phyloP scores from a whole-genome alignment of 345 rosid genomes.

The Syzygium oleosum region DNA sequence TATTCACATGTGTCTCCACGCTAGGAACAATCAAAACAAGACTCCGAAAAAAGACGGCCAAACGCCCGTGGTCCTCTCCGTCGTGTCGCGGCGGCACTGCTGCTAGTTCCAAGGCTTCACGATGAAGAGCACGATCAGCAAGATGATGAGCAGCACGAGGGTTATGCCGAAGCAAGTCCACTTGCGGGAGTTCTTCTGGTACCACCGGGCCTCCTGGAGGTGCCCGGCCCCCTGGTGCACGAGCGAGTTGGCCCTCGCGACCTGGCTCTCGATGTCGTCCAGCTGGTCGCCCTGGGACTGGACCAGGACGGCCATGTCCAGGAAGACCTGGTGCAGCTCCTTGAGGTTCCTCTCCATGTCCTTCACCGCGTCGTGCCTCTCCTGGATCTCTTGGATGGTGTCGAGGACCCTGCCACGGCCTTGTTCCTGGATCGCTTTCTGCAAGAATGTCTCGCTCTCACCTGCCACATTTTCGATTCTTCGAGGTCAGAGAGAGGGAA shows the following conservation, averaged over 20 bases:
- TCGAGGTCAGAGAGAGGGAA: neutral
- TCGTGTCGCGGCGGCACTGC: neutral
- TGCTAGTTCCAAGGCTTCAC: slow-evolving; percentile 50
- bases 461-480: slow-evolving; percentile 10
- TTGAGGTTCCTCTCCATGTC: slow-evolving; percentile 63
- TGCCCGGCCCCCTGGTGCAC: slow-evolving; percentile 49
- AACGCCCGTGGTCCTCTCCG: neutral
- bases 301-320: slow-evolving; percentile 80
- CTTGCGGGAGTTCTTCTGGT: slow-evolving; percentile 71
- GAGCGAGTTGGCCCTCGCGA: slow-evolving; percentile 61
- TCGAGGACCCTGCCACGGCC: slow-evolving; percentile 70
- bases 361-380: slow-evolving; percentile 64
- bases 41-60: neutral
- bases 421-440: slow-evolving; percentile 76
- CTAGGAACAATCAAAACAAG: neutral
- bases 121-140: slow-evolving; percentile 45
- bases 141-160: slow-evolving; percentile 50
- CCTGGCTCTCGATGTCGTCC: slow-evolving; percentile 70
- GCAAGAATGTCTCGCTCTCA: slow-evolving; percentile 68
- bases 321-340: slow-evolving; percentile 74
- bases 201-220: slow-evolving; percentile 48
- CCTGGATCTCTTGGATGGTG: slow-evolving; percentile 75
- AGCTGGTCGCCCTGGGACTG: slow-evolving; percentile 74
- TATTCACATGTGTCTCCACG: neutral
- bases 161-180: slow-evolving; percentile 68